Evolutionary conservation across 495 filamentous ascomycete species (phyloP), one percentile per base, ranked within the genome.

Genomic region (Symbiotaphrina buchneri): DNA sequence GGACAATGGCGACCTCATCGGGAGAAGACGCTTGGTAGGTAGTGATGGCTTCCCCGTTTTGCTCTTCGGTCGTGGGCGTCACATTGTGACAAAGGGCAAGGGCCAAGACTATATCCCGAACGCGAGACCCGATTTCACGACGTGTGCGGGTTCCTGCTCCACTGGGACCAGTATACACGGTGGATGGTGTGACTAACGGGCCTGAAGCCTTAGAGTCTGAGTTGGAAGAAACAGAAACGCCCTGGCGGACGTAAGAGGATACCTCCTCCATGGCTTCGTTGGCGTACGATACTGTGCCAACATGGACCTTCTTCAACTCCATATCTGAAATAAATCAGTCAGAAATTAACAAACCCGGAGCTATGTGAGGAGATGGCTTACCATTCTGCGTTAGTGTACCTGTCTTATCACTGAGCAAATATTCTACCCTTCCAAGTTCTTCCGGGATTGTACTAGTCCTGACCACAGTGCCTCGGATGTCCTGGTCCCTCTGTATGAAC

Each of bases 261-360:
- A 99, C 90, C 47, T 95, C 90, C 36, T 94, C 87, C 90, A 94
- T 95, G 2, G 87, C 84, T 47, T 99, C 90, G 39, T 85, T 87
- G 15, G 83, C 90, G 44, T 95, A 99, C 0, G 84, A 93, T 2
- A 95, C 90, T 14, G 87, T 95, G 1, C 90, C 90, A 36, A 99
- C 81, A 42, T 95, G 90, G 18, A 95, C 84, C 51, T 95, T 99
- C 44, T 84, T 91, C 61, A 99, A 65, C 50, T 93, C 87, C 85
- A 95, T 95, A 41, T 94, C 80, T 67, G 30, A 24, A 26, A 2
- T 6, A n/a, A n/a, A n/a, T 19, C 15, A 30, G 31, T 46, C 27
- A 41, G 39, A 20, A 3, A 28, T 10, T 33, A 16, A 27, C 28
- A 22, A 20, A 22, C 26, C 15, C 5, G 11, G 24, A 35, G 23